Evolutionary conservation across 257 asterid species (phyloP).

Genomic region (Petrea volubilis): DNA sequence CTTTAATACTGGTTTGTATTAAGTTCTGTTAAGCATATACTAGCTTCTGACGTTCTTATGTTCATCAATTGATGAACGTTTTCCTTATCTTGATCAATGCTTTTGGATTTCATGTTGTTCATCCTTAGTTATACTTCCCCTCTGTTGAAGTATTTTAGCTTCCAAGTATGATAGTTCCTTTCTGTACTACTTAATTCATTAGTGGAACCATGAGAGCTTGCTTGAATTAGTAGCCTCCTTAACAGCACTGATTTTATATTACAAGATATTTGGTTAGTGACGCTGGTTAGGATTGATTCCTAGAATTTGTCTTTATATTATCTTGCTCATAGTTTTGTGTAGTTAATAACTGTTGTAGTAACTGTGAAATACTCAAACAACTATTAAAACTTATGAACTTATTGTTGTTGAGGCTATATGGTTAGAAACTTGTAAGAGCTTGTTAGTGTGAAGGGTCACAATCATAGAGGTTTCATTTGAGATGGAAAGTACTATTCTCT

Average conservation of each 20-base stretch:
- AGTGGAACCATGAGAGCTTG: background rate
- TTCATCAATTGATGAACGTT: background rate
- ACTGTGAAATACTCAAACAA: background rate
- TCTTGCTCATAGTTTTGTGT: background rate
- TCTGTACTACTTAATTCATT: background rate
- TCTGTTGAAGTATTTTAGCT: background rate
- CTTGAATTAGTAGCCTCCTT: background rate
- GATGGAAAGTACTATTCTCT: background rate
- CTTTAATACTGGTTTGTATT: background rate
- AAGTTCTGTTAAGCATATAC: background rate
- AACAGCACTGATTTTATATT: background rate
- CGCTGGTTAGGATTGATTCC: constrained; percentile 2
- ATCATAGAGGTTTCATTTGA: background rate
- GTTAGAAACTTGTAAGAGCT: background rate
- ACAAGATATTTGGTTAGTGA: background rate
- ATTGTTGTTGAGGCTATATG: constrained; percentile 8
- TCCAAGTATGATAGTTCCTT: background rate
- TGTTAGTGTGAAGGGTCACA: background rate
- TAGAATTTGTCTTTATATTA: background rate
- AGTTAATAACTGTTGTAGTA: background rate
- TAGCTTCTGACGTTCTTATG: constrained; percentile 1
- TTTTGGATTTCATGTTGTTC: background rate
- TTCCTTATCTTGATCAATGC: background rate
- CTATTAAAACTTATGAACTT: background rate
- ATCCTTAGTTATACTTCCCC: background rate